phyloP scores from a whole-genome alignment of 129 eudicot species.

The Silybum marianum region DNA sequence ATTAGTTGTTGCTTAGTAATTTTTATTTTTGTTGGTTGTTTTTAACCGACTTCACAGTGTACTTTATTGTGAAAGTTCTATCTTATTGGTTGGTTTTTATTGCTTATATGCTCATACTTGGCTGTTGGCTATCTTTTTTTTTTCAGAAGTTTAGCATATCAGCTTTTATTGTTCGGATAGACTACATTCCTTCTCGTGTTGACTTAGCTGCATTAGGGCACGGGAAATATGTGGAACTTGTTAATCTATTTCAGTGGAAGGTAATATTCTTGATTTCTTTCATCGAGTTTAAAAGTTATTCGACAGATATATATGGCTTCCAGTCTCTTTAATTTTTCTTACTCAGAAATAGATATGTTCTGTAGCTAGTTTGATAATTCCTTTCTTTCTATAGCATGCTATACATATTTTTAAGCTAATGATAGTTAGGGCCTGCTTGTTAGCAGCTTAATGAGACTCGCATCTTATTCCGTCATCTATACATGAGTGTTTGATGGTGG shows the following conservation, averaged over 20 bases:
- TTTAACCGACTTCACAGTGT: too few relatives aligned
- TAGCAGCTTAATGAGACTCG: too few relatives aligned
- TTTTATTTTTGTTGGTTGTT: too few relatives aligned
- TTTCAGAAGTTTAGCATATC: slow-evolving; percentile 83
- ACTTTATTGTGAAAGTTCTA: background rate
- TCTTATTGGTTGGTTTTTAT: background rate
- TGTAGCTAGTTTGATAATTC: background rate
- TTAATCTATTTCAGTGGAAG: slow-evolving; percentile 95
- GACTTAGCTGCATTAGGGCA: slow-evolving; percentile 90
- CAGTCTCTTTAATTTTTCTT: background rate
- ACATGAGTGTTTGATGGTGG: too few relatives aligned
- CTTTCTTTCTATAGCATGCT: background rate
- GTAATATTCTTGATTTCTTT: slow-evolving; percentile 38
- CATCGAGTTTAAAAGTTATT: background rate
- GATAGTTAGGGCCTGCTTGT: too few relatives aligned
- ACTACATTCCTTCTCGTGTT: slow-evolving; percentile 84
- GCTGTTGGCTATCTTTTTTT: slow-evolving; percentile 25
- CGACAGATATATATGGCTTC: background rate
- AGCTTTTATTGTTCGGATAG: slow-evolving; percentile 74
- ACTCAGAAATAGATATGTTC: background rate
- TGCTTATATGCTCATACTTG: slow-evolving; percentile 25
- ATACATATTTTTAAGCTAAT: too few relatives aligned
- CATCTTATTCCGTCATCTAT: too few relatives aligned
- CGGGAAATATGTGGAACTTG: slow-evolving; percentile 95
- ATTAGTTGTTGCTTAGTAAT: too few relatives aligned